Conservation (phyloP, 2,329 filamentous ascomycete species). For the Elsinoe arachidis region DNA sequence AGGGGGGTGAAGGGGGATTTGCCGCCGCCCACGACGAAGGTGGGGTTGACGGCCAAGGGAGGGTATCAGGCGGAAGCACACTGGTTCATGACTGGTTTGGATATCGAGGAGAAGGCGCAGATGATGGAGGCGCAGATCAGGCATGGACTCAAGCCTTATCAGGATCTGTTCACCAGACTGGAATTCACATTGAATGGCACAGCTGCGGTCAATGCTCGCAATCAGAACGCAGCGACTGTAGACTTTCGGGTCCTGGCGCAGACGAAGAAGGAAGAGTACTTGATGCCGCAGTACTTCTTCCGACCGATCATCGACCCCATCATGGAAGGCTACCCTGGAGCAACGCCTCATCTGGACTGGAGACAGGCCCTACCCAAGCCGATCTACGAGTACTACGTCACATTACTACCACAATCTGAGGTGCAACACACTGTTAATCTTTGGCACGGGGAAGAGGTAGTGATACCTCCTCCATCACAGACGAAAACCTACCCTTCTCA, state of each 20-base stretch:
- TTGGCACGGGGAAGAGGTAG: constrained; percentile 14
- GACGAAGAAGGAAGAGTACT: constrained; percentile 21
- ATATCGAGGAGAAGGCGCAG: constrained; percentile 39
- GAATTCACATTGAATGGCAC: constrained; percentile 24
- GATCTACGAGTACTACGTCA: constrained; percentile 18
- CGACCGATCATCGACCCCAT: constrained; percentile 22
- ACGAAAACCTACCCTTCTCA: constrained; percentile 13
- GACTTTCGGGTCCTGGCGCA: constrained; percentile 33
- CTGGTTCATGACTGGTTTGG: constrained; percentile 38
- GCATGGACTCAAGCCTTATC: constrained; percentile 25
- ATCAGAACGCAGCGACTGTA: constrained; percentile 30
- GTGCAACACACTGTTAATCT: constrained; percentile 24
- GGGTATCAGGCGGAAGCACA: constrained; percentile 41
- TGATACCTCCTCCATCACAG: constrained; percentile 6
- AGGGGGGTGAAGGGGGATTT: constrained; percentile 36
- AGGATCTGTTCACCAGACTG: constrained; percentile 20
- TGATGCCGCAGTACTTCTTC: constrained; percentile 24
- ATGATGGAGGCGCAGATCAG: constrained; percentile 40
- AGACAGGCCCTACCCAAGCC: constrained; percentile 20
- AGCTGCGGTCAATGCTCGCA: constrained; percentile 24
- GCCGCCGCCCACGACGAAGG: constrained; percentile 44
- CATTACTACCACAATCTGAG: constrained; percentile 24
- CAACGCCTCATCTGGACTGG: constrained; percentile 24
- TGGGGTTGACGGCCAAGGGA: constrained; percentile 39
- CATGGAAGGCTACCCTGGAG: constrained; percentile 28